These are phyloP conservation scores for Bryopsis sp. DNA, from an alignment of 139 green algal genomes.

Conservation along the genomic window DNA sequence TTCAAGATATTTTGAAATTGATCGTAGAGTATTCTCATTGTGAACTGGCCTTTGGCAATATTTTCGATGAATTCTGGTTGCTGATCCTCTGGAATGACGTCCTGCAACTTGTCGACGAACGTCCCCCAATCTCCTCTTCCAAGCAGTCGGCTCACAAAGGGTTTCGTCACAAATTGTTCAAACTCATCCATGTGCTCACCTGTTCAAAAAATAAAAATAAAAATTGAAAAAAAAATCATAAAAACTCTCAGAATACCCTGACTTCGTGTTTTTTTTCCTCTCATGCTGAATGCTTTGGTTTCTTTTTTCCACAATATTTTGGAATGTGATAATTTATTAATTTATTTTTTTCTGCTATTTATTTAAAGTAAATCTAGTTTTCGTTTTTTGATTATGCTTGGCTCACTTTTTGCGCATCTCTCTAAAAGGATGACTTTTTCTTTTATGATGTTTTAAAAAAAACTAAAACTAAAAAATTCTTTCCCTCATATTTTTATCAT, in stretches of 20 bases:
- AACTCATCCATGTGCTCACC: constrained; percentile 99
- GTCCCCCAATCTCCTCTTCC: constrained; percentile 82
- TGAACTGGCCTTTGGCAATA: constrained; percentile 85
- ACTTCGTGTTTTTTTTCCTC: too few relatives aligned
- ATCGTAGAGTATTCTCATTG: constrained; percentile 91
- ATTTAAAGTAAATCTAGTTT: too few relatives aligned
- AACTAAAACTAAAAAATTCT: too few relatives aligned
- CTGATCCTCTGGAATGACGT: constrained; percentile 75
- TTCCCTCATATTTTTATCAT: too few relatives aligned
- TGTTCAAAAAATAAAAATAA: too few relatives aligned
- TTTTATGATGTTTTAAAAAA: too few relatives aligned
- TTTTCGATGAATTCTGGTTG: constrained; percentile 87
- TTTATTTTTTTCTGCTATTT: too few relatives aligned
- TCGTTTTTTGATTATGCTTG: too few relatives aligned
- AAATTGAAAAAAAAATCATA: too few relatives aligned
- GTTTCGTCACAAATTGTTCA: constrained; percentile 90
- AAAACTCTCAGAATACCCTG: too few relatives aligned
- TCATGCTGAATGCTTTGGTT: constrained; percentile 16
- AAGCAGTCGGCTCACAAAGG: constrained; percentile 91
- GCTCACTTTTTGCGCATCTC: too few relatives aligned
- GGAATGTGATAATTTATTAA: background rate
- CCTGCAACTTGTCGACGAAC: constrained; percentile 90
- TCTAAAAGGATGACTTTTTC: too few relatives aligned
- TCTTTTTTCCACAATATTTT: background rate
- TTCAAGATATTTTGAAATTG: constrained; percentile 93